Evolutionary conservation across 352 stramenopile genomes (phyloP), one percentile per base, ranked within the genome.

Genomic region (Pythium chondricola): DNA sequence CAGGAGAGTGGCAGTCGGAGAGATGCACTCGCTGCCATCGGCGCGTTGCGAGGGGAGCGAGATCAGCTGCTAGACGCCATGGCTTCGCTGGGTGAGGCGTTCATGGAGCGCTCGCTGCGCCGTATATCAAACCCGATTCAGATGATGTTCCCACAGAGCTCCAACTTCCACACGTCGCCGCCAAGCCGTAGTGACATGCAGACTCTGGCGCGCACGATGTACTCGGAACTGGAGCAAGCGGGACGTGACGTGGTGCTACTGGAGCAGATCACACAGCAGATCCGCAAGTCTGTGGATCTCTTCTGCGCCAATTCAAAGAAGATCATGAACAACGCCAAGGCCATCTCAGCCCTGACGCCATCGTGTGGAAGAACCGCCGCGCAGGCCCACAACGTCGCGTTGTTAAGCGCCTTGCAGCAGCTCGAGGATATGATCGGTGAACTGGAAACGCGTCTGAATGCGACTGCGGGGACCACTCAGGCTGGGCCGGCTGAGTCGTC

Each of bases 91-190:
- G 67, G 74, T 24, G 75, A 90, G 20, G 73, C 71, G 6, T 94
- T 87, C 63, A 76, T 82, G 17, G 77, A 88, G 22, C 63, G 71
- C 2, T 65, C 68, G 4, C 83, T 80, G 32, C 64, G 72, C 9
- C 71, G 74, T 2, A 69, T 94, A 47, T 72, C 70, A 3, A 83
- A 80, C 24, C 83, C 81, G 33, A 88, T 94, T 32, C 65, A 90
- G 54, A 77, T 94, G 56, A 94, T 94, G 83, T 94, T 94, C 46
- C 83, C 83, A 8, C 74, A 91, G 29, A 90, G 75, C 57, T 63
- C 74, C 17, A 85, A 81, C 52, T 94, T 90, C 57, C 83, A 94
- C 56, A 67, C 79, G 37, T 90, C 81, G 21, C 78, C 81, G 7
- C 83, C 83, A 10, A 83, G 78, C 21, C 72, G 81, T 11, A 90